Evolutionary conservation across 2,329 filamentous ascomycete species (phyloP).

Genomic region (Colletotrichum eleusines): DNA sequence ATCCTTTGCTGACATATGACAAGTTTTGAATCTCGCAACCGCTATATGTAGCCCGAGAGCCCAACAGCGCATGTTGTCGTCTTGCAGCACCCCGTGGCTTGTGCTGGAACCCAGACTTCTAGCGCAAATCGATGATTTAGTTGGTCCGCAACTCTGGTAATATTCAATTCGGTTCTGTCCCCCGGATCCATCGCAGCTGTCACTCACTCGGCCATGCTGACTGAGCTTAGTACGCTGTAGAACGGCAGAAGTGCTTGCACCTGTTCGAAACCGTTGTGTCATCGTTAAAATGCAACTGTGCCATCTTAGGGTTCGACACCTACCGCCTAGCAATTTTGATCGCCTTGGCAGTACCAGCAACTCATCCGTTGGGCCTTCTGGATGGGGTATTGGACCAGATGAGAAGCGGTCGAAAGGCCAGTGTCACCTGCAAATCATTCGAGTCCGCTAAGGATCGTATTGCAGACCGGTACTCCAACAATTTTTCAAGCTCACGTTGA

Average conservation of each 20-base stretch:
- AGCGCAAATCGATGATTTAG: background rate
- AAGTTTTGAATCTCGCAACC: conserved; percentile 30
- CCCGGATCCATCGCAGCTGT: conserved; percentile 8
- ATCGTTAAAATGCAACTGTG: background rate
- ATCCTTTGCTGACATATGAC: conserved; percentile 31
- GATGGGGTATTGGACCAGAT: conserved; percentile 15
- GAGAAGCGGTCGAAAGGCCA: conserved; percentile 11
- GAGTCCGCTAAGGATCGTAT: background rate
- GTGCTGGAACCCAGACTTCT: background rate
- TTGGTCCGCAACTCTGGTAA: background rate
- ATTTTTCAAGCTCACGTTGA: background rate
- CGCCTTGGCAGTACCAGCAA: conserved; percentile 5
- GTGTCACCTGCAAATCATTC: conserved; percentile 18
- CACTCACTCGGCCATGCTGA: too few relatives aligned
- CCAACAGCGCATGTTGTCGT: conserved; percentile 5
- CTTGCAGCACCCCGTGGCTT: conserved; percentile 1
- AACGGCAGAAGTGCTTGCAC: background rate
- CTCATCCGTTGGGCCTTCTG: too few relatives aligned
- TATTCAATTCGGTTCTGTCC: background rate
- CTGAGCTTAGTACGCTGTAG: background rate
- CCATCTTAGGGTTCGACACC: background rate
- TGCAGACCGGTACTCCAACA: conserved; percentile 6
- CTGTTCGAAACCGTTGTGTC: background rate
- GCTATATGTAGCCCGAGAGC: conserved; percentile 31
- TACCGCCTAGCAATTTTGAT: conserved; percentile 10